Base-by-base conservation (phyloP, 2,329 filamentous ascomycete species). In the Pleoardoris graminearum region DNA sequence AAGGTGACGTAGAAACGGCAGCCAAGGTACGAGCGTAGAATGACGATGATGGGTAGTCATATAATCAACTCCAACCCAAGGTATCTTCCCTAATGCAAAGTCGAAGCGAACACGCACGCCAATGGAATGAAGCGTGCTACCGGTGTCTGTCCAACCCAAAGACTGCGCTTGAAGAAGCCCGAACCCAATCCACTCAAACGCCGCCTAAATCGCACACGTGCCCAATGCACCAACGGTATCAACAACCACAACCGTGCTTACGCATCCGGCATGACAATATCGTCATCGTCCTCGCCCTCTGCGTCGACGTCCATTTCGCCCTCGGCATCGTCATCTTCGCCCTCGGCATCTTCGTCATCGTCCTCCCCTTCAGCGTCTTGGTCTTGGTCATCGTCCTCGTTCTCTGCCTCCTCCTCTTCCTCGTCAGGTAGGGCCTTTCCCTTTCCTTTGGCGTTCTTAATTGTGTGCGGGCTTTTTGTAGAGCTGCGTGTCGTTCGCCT, bases 401-500 rank as follows among this genome's bases (percentile, higher is more conserved):
- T 66, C 3, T 61, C 67, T 10, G 62, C 69, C 7, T 66, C 65
- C n/a, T 64, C 65, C 6, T 61, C 64, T 22, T 68, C 67, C 2
- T 69, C 62, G 27, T 69, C 65, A 2, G 53, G 44, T 19, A 63
- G 30, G 2, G 59, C 54, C 30, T 60, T 67, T 3, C 60, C 66
- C 35, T 73, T 72, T 2, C 63, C 63, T 38, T 66, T 69, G 21
- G 52, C 48, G 33, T 50, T 63, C 48, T 58, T 66, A 14, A 54
- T 44, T 7, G 57, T 54, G 3, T 50, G 60, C 6, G 64, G 66
- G 52, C 66, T 74, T 8, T 60, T 59, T 10, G 62, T 63, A 6
- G 63, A 63, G 53, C 68, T 67, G 30, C 70, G 50, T 52, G 65
- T 67, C 29, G 65, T 63, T 50, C 70, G 47, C 42, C 65, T 51